A percentile compares a stretch with the other conserved stretches of the same genome.
These are phyloP conservation scores for Trametes polyzona DNA, from an alignment of 1,284 basidiomycete species.

Conservation along the genomic window DNA sequence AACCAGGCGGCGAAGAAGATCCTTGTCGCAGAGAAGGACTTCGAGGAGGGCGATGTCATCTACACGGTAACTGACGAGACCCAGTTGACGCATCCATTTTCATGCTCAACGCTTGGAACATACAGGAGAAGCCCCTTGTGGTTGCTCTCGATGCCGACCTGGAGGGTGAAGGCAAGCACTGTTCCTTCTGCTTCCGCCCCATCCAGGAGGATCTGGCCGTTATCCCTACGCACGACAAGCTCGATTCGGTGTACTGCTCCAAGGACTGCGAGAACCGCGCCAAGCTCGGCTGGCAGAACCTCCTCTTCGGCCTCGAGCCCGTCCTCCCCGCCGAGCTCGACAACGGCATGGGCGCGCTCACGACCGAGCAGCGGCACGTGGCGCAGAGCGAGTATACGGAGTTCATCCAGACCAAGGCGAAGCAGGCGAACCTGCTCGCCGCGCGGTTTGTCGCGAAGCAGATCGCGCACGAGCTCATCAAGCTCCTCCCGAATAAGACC, in stretches of 20 bases:
- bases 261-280: conserved; percentile 61
- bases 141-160: conserved; percentile 72
- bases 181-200: conserved; percentile 69
- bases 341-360: conserved; percentile 35
- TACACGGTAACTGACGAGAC: conserved; percentile 57
- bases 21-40: conserved; percentile 69
- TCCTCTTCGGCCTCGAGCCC: conserved; percentile 71
- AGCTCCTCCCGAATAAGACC: conserved; percentile 45
- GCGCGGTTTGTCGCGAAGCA: conserved; percentile 75
- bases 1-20: conserved; percentile 50
- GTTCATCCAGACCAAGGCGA: conserved; percentile 53
- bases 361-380: conserved; percentile 49
- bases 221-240: conserved; percentile 50
- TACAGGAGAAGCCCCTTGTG: conserved; percentile 73
- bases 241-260: conserved; percentile 72
- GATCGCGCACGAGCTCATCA: conserved; percentile 65
- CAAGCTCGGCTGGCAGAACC: conserved; percentile 61
- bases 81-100: neutral
- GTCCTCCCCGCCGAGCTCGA: conserved; percentile 60
- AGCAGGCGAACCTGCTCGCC: conserved; percentile 57
- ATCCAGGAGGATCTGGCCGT: conserved; percentile 52
- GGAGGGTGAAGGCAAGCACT: conserved; percentile 65
- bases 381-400: conserved; percentile 63
- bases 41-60: conserved; percentile 70
- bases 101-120: too few species aligned